Evolutionary conservation across 2,329 filamentous ascomycete genomes (phyloP), one percentile per base, ranked within the genome.

Genomic region (Botrytis fabae): DNA sequence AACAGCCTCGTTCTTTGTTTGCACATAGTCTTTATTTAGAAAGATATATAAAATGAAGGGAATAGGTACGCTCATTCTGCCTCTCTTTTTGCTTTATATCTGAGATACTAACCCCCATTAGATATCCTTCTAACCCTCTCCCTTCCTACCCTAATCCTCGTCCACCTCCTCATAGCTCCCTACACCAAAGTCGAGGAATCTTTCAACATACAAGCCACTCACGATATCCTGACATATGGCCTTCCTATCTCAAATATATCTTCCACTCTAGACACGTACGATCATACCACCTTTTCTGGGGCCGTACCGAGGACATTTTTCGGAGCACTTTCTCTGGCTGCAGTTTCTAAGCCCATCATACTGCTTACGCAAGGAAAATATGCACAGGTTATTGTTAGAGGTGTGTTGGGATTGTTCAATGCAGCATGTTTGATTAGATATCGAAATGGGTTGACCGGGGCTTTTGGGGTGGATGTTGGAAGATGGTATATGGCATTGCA

Each of bases 121-220:
- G 87, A 89, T 77, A 76, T 81, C 42, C 73, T 85, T 25, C 79
- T 91, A 59, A 81, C 84, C 70, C 80, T 90, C 75, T 82, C 90
- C 68, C 85, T 94, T 73, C 92, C 93, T 1, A 81, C 85, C 3
- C 80, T 91, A 48, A 85, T 93, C 77, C 81, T 92, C 73, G 72
- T 92, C 71, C 93, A 97, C 82, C 89, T 97, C 72, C 80, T 90
- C 75, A 81, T 90, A 38, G 90, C 95, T 18, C 96, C 96, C 0
- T 95, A 97, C 84, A 98, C 95, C 73, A 99, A 99, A 82, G 96
- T 99, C 74, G 96, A 99, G 82, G 96, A 99, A 83, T 98, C 95
- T 0, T 98, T 99, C 88, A 97, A 97, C 82, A 90, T 98, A 73
- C 96, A 99, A 82, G 96, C 96, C 9, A 88, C 91, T 4, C 96